A percentile compares a stretch with the other conserved stretches of the same genome.
Evolutionary conservation across 2,329 filamentous ascomycete genomes (phyloP).

Genomic region (Colletotrichum filicis): DNA sequence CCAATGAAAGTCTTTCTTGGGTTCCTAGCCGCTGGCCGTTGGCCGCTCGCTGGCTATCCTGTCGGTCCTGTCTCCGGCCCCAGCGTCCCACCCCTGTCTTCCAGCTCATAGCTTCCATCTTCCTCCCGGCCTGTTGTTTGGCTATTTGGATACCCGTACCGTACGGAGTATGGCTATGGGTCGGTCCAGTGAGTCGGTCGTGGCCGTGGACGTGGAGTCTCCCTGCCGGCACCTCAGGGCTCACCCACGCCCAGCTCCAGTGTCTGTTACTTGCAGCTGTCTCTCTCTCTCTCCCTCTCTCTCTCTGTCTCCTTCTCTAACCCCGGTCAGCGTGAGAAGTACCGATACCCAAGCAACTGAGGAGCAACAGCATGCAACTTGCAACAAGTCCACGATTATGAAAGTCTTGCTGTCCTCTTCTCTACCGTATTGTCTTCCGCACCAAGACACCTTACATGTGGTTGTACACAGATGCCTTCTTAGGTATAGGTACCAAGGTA

Average conservation of each 20-base stretch:
- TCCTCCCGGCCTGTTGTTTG: not conserved
- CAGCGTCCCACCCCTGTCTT: conserved; percentile 13
- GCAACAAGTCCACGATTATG: not conserved
- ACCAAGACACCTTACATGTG: too few species aligned
- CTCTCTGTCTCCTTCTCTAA: too few species aligned
- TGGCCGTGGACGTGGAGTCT: conserved; percentile 2
- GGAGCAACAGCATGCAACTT: not conserved
- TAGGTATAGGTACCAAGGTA: too few species aligned
- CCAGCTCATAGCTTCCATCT: not conserved
- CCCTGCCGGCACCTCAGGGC: not conserved
- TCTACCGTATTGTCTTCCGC: too few species aligned
- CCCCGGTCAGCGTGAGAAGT: not conserved
- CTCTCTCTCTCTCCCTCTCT: not conserved
- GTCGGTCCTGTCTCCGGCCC: conserved; percentile 26
- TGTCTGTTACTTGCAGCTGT: not conserved
- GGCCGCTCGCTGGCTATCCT: not conserved
- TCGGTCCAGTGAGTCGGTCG: conserved; percentile 16
- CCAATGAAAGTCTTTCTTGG: not conserved
- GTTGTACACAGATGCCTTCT: not conserved
- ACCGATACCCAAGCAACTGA: not conserved
- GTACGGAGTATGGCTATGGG: not conserved
- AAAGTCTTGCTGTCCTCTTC: not conserved
- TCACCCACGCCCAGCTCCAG: not conserved
- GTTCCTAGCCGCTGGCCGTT: conserved; percentile 14
- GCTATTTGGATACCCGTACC: not conserved